Evolutionary conservation across 257 asterid species (phyloP).

Genomic region (Przewalskia tangutica): DNA sequence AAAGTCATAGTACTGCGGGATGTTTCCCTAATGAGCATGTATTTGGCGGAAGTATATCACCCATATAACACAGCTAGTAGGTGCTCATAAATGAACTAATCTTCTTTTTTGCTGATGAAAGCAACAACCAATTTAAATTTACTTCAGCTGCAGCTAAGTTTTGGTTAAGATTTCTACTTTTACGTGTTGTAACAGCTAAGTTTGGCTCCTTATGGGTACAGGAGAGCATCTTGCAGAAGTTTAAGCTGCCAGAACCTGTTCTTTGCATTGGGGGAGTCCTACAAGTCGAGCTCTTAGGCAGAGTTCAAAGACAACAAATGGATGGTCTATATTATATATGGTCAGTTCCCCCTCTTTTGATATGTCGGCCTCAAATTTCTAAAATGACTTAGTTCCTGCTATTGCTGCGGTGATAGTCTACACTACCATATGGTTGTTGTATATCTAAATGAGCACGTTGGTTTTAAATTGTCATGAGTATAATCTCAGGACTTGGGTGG

Average conservation of each 20-base stretch:
- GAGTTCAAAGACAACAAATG: slow-evolving; percentile 69
- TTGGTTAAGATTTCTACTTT: neutral
- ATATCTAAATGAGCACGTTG: neutral
- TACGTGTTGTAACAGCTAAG: neutral
- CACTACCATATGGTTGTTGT: neutral
- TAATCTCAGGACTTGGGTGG: neutral
- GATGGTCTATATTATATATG: slow-evolving; percentile 67
- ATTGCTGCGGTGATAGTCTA: neutral
- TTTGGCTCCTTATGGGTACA: slow-evolving; percentile 18
- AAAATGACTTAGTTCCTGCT: neutral
- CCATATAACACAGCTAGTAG: neutral
- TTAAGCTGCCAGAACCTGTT: slow-evolving; percentile 61
- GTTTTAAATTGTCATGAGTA: neutral
- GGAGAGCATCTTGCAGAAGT: slow-evolving; percentile 67
- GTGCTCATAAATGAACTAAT: neutral
- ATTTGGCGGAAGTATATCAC: neutral
- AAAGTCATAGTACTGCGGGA: neutral
- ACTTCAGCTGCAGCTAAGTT: neutral
- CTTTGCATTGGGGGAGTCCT: slow-evolving; percentile 69
- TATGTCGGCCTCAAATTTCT: neutral
- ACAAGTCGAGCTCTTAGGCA: slow-evolving; percentile 71
- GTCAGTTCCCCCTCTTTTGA: slow-evolving; percentile 23
- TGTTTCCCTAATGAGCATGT: slow-evolving; percentile 1
- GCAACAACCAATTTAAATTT: neutral
- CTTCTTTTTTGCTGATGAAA: neutral